phyloP scores from a whole-genome alignment of 768 basidiomycete species.

The Russula earlei region DNA sequence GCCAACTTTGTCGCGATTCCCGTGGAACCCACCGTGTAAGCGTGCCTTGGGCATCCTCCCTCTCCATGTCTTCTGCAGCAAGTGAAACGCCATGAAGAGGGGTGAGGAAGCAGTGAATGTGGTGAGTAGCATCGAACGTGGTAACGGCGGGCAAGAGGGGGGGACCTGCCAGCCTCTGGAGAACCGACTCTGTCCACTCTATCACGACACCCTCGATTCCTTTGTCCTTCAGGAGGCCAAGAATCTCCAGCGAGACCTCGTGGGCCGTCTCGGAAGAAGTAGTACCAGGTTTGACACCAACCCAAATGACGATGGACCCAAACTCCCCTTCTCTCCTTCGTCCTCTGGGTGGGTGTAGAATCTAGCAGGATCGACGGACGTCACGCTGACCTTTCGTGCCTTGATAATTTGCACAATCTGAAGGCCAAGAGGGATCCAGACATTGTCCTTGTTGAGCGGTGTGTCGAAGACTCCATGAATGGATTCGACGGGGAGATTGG shows the following conservation, averaged over 20 bases:
- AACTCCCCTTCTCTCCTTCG: neutral
- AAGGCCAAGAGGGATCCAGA: slow-evolving; percentile 7
- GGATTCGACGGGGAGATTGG: neutral
- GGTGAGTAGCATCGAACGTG: too few relatives aligned
- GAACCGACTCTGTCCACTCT: slow-evolving; percentile 5
- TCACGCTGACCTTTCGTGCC: neutral
- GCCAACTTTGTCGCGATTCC: too few relatives aligned
- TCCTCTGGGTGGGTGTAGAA: neutral
- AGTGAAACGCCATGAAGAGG: too few relatives aligned
- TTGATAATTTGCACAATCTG: slow-evolving; percentile 1
- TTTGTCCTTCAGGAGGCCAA: neutral
- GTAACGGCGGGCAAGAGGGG: too few relatives aligned
- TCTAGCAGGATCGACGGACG: neutral
- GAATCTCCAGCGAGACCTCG: slow-evolving; percentile 3
- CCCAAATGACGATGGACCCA: slow-evolving; percentile 13
- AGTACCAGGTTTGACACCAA: neutral
- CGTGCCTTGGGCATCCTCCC: too few relatives aligned
- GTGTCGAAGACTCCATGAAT: neutral
- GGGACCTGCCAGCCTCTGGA: neutral
- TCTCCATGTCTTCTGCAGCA: too few relatives aligned
- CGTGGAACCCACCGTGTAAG: too few relatives aligned
- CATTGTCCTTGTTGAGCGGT: slow-evolving; percentile 9
- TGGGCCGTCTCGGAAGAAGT: slow-evolving; percentile 6
- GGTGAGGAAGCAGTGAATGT: too few relatives aligned
- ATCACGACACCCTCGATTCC: slow-evolving; percentile 6